Evolutionary conservation across 208 protist species (phyloP).

Genomic region (Kentomonas sorsogonicus): DNA sequence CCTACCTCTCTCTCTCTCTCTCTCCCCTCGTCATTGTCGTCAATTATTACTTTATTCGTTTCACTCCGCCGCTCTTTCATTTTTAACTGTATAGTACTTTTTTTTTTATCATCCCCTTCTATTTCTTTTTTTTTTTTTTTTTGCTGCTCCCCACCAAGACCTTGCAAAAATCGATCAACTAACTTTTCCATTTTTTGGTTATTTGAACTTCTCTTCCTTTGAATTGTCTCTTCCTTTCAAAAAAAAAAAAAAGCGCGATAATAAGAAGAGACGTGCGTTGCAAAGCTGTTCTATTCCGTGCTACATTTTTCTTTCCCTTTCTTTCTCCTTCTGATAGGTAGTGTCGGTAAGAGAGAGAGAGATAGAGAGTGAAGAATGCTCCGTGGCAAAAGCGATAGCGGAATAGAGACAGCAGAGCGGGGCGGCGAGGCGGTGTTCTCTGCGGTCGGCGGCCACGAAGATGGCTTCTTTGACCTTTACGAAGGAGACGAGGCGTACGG

Average conservation of each 20-base stretch:
- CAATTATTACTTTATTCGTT: no score
- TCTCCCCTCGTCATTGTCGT: no score
- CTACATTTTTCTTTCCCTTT: constrained; percentile 1
- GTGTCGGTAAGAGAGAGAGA: neutral
- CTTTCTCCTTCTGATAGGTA: constrained; percentile 3
- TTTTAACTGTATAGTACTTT: constrained; percentile 4
- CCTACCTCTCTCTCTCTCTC: neutral
- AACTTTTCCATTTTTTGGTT: no score
- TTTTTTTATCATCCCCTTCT: constrained; percentile 1
- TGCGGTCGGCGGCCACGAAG: no score
- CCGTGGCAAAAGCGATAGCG: neutral
- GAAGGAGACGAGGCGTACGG: no score
- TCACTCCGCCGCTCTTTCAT: neutral
- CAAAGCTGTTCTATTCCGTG: neutral
- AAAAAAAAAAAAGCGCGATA: constrained; percentile 9
- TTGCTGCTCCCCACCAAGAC: no score
- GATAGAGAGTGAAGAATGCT: neutral
- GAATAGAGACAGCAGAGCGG: constrained; percentile 4
- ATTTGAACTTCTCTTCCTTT: no score
- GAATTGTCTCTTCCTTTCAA: no score
- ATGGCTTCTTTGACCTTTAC: no score
- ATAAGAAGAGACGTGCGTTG: neutral
- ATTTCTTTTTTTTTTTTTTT: constrained; percentile 8
- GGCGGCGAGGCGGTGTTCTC: no score
- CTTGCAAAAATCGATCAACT: no score